phyloP scores from a whole-genome alignment of 768 basidiomycete species.

The Phanerochaete sordida region DNA sequence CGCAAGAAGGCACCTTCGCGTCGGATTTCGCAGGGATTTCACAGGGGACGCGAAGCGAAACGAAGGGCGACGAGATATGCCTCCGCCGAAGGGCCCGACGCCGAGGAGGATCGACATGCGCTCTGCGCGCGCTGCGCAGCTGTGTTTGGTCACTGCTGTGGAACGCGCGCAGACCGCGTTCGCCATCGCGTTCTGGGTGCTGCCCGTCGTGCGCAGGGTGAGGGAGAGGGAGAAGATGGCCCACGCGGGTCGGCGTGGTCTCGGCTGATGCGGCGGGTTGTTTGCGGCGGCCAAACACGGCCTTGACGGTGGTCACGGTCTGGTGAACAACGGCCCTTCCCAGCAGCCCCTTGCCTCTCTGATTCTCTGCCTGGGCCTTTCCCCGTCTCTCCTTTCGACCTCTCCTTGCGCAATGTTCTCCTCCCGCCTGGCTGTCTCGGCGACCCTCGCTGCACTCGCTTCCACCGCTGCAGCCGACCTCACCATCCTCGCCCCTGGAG shows the following conservation, averaged over 20 bases:
- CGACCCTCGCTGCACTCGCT: conserved; percentile 36
- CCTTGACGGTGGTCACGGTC: background rate
- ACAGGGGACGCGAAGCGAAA: background rate
- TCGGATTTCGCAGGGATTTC: background rate
- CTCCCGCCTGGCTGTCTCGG: conserved; percentile 27
- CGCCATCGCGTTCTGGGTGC: background rate
- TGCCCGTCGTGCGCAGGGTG: background rate
- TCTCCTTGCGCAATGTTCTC: conserved; percentile 28
- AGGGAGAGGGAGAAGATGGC: background rate
- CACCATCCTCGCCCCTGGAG: conserved; percentile 41
- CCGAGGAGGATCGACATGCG: background rate
- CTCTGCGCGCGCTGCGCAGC: background rate
- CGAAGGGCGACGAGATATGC: background rate
- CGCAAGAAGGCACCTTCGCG: background rate
- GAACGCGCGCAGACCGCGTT: background rate
- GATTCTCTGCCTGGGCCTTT: background rate
- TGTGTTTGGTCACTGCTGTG: background rate
- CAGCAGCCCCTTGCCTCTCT: background rate
- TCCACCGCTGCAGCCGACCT: conserved; percentile 39
- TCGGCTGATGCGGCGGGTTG: conserved; percentile 1
- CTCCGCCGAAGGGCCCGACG: background rate
- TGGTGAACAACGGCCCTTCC: background rate
- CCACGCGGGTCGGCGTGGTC: background rate
- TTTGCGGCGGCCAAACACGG: conserved; percentile 1
- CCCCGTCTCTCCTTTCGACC: conserved; percentile 5